These are phyloP conservation scores for Glycine latifolia DNA, from an alignment of 306 rosid species.

Conservation along the genomic window DNA sequence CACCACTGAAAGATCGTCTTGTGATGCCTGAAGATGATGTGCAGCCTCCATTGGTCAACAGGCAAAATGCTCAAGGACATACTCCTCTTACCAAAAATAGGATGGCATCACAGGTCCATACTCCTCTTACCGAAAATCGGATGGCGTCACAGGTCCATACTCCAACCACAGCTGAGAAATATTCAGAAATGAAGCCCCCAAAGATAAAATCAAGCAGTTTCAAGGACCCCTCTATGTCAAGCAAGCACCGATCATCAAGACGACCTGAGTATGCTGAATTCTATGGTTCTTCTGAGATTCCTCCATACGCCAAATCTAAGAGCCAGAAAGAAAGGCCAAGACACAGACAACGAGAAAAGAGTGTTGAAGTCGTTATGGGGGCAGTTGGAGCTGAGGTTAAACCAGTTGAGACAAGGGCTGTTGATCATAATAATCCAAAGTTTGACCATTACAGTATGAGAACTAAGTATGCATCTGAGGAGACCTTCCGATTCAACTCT, in stretches of 20 bases:
- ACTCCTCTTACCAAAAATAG: conserved; percentile 59
- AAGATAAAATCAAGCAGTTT: conserved; percentile 80
- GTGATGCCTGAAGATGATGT: conserved; percentile 79
- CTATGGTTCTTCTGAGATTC: conserved; percentile 75
- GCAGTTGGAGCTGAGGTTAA: conserved; percentile 62
- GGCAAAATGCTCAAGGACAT: conserved; percentile 48
- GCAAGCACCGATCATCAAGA: conserved; percentile 83
- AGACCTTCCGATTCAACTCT: conserved; percentile 60
- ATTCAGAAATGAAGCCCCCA: conserved; percentile 76
- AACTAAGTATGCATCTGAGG: conserved; percentile 64
- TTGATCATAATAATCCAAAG: conserved; percentile 57
- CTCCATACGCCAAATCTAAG: conserved; percentile 71
- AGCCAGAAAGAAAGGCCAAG: conserved; percentile 84
- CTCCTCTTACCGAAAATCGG: conserved; percentile 64
- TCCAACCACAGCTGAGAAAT: conserved; percentile 63
- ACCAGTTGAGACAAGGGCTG: conserved; percentile 61
- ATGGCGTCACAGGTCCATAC: conserved; percentile 61
- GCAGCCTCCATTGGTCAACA: conserved; percentile 52
- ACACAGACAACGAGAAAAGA: conserved; percentile 86
- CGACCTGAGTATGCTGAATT: conserved; percentile 74
- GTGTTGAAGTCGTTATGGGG: conserved; percentile 66
- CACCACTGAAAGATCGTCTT: conserved; percentile 76
- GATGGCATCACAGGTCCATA: conserved; percentile 55
- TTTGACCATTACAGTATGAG: conserved; percentile 81
- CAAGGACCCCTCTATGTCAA: conserved; percentile 77